Evolutionary conservation across 1,284 basidiomycete species (phyloP).

Genomic region (Puccinia novopanici): DNA sequence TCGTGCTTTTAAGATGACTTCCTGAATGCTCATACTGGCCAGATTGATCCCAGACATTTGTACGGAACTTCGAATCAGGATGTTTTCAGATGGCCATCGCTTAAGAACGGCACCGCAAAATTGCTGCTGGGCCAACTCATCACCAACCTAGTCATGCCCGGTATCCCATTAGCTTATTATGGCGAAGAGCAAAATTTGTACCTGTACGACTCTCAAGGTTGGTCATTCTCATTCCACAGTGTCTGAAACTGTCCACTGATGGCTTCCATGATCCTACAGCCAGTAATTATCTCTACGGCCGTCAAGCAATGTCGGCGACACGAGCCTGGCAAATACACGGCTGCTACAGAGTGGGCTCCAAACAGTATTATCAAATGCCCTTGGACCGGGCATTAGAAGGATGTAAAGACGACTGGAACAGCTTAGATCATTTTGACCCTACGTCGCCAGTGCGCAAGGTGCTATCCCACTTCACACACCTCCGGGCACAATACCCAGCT

Average conservation of each 20-base stretch:
- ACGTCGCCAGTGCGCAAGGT: constrained; percentile 74
- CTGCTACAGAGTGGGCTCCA: constrained; percentile 81
- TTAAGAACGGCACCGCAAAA: constrained; percentile 76
- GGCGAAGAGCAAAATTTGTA: constrained; percentile 51
- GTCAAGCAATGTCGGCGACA: constrained; percentile 82
- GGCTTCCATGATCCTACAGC: constrained; percentile 4
- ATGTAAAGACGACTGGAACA: constrained; percentile 82
- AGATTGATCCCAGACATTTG: constrained; percentile 79
- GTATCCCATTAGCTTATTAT: constrained; percentile 69
- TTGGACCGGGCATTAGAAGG: constrained; percentile 74
- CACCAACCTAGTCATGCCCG: constrained; percentile 77
- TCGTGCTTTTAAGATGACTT: constrained; percentile 66
- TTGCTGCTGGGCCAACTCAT: constrained; percentile 76
- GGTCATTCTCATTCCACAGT: constrained; percentile 64
- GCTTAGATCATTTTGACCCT: constrained; percentile 87
- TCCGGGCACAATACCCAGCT: constrained; percentile 70
- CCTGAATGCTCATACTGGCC: constrained; percentile 69
- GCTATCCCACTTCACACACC: constrained; percentile 71
- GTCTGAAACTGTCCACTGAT: constrained; percentile 55
- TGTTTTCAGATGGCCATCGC: constrained; percentile 83
- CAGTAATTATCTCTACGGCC: constrained; percentile 63
- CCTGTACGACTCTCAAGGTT: constrained; percentile 50
- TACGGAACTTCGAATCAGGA: constrained; percentile 85
- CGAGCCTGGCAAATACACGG: constrained; percentile 87
- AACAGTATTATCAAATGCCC: constrained; percentile 86